Conservation (phyloP, 2,329 filamentous ascomycete species). For the Neophaeococcomyces mojaviensis region DNA sequence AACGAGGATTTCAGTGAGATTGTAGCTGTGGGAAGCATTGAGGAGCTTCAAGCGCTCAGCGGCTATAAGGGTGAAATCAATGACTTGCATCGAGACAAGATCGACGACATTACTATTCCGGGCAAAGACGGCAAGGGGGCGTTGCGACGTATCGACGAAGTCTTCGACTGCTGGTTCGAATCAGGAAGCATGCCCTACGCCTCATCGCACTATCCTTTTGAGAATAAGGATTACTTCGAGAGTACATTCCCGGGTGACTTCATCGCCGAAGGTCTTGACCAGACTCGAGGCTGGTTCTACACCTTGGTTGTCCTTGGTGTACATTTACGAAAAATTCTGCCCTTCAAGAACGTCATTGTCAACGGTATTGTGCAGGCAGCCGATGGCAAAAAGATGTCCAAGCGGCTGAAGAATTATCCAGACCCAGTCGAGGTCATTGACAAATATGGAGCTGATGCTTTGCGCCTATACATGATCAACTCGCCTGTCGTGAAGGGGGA, state of each 20-base stretch:
- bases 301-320: constrained; percentile 76
- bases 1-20: constrained; percentile 76
- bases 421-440: constrained; percentile 71
- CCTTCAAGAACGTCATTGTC: constrained; percentile 83
- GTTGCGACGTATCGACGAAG: constrained; percentile 69
- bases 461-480: constrained; percentile 86
- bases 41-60: constrained; percentile 70
- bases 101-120: constrained; percentile 82
- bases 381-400: constrained; percentile 94
- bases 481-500: constrained; percentile 82
- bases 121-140: constrained; percentile 72
- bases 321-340: constrained; percentile 69
- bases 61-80: constrained; percentile 69
- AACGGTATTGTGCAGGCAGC: constrained; percentile 83
- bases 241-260: constrained; percentile 77
- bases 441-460: constrained; percentile 79
- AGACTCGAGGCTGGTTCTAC: constrained; percentile 90
- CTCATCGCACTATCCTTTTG: constrained; percentile 77
- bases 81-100: constrained; percentile 78
- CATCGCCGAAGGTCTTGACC: constrained; percentile 79
- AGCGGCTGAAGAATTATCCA: constrained; percentile 84
- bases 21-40: constrained; percentile 71
- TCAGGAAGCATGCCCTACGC: constrained; percentile 87
- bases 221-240: constrained; percentile 69
- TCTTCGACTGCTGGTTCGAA: constrained; percentile 91